Evolutionary conservation across 768 basidiomycete species (phyloP).

Genomic region (Mycena alexandri): DNA sequence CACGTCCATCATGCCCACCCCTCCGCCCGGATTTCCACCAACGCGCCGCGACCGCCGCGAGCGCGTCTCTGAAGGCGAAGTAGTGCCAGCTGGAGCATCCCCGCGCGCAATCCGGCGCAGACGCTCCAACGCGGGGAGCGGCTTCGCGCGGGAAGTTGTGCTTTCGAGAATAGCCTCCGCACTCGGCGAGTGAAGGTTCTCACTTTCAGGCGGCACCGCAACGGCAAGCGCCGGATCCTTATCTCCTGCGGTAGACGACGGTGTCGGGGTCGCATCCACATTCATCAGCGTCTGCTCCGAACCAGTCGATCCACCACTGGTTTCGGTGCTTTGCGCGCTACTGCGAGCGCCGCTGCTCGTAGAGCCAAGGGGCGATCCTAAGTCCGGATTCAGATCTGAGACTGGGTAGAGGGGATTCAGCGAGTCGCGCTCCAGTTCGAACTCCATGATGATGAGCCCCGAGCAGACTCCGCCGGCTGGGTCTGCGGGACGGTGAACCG

Average conservation of each 20-base stretch:
- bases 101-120: constrained; percentile 62
- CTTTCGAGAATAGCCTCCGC: constrained; percentile 76
- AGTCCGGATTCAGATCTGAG: neutral
- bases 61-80: constrained; percentile 19
- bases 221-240: constrained; percentile 10
- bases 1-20: constrained; percentile 80
- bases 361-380: constrained; percentile 17
- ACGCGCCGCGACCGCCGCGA: constrained; percentile 39
- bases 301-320: constrained; percentile 30
- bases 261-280: constrained; percentile 3
- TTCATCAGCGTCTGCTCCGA: constrained; percentile 35
- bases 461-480: constrained; percentile 28
- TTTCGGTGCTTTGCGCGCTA: constrained; percentile 22
- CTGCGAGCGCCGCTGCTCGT: constrained; percentile 13
- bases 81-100: constrained; percentile 31
- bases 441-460: constrained; percentile 76
- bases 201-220: neutral
- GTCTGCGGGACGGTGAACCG: constrained; percentile 67
- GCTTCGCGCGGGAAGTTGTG: constrained; percentile 76
- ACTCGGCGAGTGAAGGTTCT: constrained; percentile 54
- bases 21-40: constrained; percentile 37
- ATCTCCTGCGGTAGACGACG: constrained; percentile 35
- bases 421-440: constrained; percentile 79
- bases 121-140: constrained; percentile 78
- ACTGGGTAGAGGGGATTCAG: constrained; percentile 76